Base-by-base conservation (phyloP, 2,329 filamentous ascomycete genomes). In the Colletotrichum shisoi region DNA sequence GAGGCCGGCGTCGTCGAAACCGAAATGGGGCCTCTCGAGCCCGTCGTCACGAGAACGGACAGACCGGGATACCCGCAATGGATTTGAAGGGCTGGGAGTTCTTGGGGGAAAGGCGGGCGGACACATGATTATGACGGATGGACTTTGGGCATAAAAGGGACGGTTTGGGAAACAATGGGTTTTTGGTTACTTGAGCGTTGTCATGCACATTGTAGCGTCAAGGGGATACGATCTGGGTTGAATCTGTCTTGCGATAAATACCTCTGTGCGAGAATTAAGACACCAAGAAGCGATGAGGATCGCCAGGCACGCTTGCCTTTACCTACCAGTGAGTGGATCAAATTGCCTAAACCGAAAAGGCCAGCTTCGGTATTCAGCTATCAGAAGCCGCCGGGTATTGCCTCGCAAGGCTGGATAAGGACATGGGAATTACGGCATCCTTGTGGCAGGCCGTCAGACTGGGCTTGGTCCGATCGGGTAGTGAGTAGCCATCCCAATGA, bases 61-160 rank as follows among this genome's bases (percentile, higher is more conserved):
- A 39, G 59, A 42, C 39, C 52, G 24, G 64, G 60, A 11, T 39
- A 64, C 13, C 48, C 61, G 17, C 64, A 67, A n/a, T 67, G 64
- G 64, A 64, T 67, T 44, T 67, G 54, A 66, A 39, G 17, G 45
- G 27, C 27, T n/a, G 19, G 13, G 7, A 11, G 4, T 6, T 8
- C n/a, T n/a, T 21, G 31, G n/a, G 42, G 19, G 4, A 21, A 46
- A 19, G 9, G n/a, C 7, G 46, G 21, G 12, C 3, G 21, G 34
- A 24, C 15, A 58, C 8, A 12, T 37, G 54, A 27, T n/a, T 2
- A 37, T 15, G n/a, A 21, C 11, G 42, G 54, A 46, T 44, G 27
- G 7, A 2, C 8, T 7, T 31, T 7, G 27, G 27, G 27, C 7
- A 57, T 13, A 57, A 24, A 24, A 21, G 24, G 27, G 27, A 37